phyloP scores from a whole-genome alignment of 2,329 filamentous ascomycete species.

The Fusarium domesticum region DNA sequence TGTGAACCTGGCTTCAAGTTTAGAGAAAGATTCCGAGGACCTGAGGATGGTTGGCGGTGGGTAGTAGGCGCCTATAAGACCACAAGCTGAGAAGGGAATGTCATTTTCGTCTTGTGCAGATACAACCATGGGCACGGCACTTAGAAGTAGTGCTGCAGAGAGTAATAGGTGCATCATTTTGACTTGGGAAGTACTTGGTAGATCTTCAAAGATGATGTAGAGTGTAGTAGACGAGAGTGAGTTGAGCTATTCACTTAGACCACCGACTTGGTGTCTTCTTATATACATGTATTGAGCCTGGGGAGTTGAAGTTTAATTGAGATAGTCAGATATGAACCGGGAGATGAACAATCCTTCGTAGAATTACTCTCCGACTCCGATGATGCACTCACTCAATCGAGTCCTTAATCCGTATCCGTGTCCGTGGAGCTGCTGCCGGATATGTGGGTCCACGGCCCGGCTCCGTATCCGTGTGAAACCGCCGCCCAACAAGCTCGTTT shows the following conservation, averaged over 20 bases:
- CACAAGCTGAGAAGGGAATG: conserved; percentile 18
- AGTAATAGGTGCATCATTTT: conserved; percentile 1
- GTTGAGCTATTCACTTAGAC: too few relatives aligned
- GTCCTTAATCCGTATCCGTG: conserved; percentile 2
- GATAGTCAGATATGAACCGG: too few relatives aligned
- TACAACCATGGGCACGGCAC: background rate
- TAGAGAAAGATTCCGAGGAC: background rate
- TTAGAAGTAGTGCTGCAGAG: background rate
- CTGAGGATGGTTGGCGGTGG: conserved; percentile 14
- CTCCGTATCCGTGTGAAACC: conserved; percentile 5
- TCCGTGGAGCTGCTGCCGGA: too few relatives aligned
- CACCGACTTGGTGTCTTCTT: too few relatives aligned
- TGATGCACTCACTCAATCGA: too few relatives aligned
- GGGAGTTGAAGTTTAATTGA: too few relatives aligned
- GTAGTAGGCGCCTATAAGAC: conserved; percentile 22
- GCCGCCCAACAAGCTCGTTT: background rate
- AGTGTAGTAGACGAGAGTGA: too few relatives aligned
- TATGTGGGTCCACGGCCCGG: too few relatives aligned
- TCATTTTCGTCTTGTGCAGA: conserved; percentile 4
- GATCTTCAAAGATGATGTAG: background rate
- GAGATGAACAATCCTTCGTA: too few relatives aligned
- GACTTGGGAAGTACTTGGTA: background rate
- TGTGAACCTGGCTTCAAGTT: conserved; percentile 5
- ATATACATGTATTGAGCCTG: too few relatives aligned
- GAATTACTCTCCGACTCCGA: too few relatives aligned